A percentile compares a stretch with the other conserved stretches of the same genome.
Evolutionary conservation across 1,284 basidiomycete species (phyloP).

Genomic region (Leccinum pachyderme): DNA sequence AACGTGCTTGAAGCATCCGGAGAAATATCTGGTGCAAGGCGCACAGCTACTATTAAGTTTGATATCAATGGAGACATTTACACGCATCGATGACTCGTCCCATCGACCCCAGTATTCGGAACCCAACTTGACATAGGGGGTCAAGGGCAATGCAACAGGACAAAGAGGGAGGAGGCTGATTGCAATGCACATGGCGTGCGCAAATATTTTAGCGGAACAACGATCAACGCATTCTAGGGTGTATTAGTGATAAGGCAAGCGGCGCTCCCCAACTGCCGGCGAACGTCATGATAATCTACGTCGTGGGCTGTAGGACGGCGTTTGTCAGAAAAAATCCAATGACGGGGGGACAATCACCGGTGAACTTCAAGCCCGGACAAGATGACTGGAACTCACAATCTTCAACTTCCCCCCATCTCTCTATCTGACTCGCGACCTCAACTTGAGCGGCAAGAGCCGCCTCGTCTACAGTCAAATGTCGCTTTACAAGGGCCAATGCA

Average conservation of each 20-base stretch:
- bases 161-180: neutral
- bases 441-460: slow-evolving; percentile 87
- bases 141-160: slow-evolving; percentile 5
- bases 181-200: slow-evolving; percentile 5
- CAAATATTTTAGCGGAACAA: slow-evolving; percentile 8
- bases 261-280: slow-evolving; percentile 84
- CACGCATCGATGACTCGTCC: slow-evolving; percentile 15
- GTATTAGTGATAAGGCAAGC: slow-evolving; percentile 49
- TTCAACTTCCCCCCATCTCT: slow-evolving; percentile 98
- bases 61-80: slow-evolving; percentile 18
- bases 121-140: slow-evolving; percentile 13
- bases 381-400: slow-evolving; percentile 70
- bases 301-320: slow-evolving; percentile 70
- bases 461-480: slow-evolving; percentile 75
- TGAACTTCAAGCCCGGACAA: slow-evolving; percentile 4
- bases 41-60: slow-evolving; percentile 16
- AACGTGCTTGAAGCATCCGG: slow-evolving; percentile 9
- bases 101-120: slow-evolving; percentile 12
- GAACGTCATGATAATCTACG: slow-evolving; percentile 93
- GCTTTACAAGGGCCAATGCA: slow-evolving; percentile 79
- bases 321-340: slow-evolving; percentile 14
- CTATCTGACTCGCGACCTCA: slow-evolving; percentile 93
- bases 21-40: slow-evolving; percentile 5
- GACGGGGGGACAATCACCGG: neutral
- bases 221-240: slow-evolving; percentile 20